phyloP scores from a whole-genome alignment of 2,329 filamentous ascomycete species.

The Aspergillus quadricinctus region DNA sequence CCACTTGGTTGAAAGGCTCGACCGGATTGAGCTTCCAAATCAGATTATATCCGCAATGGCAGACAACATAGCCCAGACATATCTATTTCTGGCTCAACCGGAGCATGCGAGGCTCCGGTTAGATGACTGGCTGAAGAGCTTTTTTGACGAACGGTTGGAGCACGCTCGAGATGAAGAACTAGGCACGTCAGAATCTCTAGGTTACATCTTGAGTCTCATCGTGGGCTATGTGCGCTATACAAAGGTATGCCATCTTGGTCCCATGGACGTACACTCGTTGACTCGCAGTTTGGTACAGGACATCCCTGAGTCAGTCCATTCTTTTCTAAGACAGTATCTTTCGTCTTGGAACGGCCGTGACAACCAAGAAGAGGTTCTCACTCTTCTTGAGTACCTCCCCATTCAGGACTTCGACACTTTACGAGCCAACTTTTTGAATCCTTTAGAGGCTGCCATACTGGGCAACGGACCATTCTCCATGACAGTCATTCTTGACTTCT shows the following conservation, averaged over 20 bases:
- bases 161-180: slow-evolving; percentile 43
- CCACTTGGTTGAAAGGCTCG: slow-evolving; percentile 66
- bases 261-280: not conserved
- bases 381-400: slow-evolving; percentile 31
- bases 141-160: slow-evolving; percentile 36
- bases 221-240: slow-evolving; percentile 34
- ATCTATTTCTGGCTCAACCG: slow-evolving; percentile 61
- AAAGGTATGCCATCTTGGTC: slow-evolving; percentile 26
- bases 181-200: slow-evolving; percentile 33
- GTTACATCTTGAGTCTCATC: slow-evolving; percentile 31
- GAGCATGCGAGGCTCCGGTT: slow-evolving; percentile 42
- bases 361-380: slow-evolving; percentile 42
- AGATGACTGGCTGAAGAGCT: slow-evolving; percentile 37
- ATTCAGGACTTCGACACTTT: slow-evolving; percentile 30
- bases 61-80: slow-evolving; percentile 74
- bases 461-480: slow-evolving; percentile 47
- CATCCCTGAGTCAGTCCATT: slow-evolving; percentile 28
- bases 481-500: slow-evolving; percentile 60
- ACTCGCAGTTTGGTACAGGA: slow-evolving; percentile 20
- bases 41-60: slow-evolving; percentile 73
- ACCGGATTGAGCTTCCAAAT: slow-evolving; percentile 75
- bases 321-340: slow-evolving; percentile 49
- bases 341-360: slow-evolving; percentile 59
- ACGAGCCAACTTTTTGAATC: slow-evolving; percentile 33
- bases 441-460: slow-evolving; percentile 40